Evolutionary conservation across 2,329 filamentous ascomycete genomes (phyloP), one percentile per base, ranked within the genome.

Genomic region (Malbranchea zuffiana): DNA sequence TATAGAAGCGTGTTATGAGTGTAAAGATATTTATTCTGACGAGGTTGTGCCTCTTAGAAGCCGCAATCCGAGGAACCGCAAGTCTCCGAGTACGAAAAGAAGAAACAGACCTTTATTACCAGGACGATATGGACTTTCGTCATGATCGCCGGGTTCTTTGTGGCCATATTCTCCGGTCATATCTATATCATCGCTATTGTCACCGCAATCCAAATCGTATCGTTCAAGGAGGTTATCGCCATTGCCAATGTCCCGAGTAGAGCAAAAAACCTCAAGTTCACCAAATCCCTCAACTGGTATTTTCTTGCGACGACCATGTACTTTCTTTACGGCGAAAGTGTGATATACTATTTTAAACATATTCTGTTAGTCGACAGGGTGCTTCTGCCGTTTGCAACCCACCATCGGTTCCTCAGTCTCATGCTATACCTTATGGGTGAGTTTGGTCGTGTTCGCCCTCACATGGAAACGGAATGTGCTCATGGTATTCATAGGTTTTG

Each of bases 331-430:
- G 90, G 90, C 55, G 90, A 98, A 66, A 95, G 85, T 53, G 88
- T 98, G 55, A 94, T 98, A 54, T 98, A 98, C 68, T 98, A 98
- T 66, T 98, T 98, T 67, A 98, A 98, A 72, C 90, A 98, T 59
- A 88, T 98, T 48, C 78, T 98, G 28, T 68, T 98, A 41, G 87
- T 98, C 30, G 90, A 98, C 63, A 84, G 82, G 61, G 82, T 96
- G 30, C 69, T 98, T 44, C 69, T 95, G 40, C 90, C 90, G 6
- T 78, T 98, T 57, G 87, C 90, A 37, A 96, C 88, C 11, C 90
- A 98, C 66, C 90, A 98, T 60, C 76, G 90, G 49, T 98, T 98
- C 69, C 95, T 98, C 60, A 94, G 87, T 68, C 96, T 98, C 56
- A 82, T 92, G 62, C 82, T 98, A 50, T 98, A 98, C 63, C 82